Base-by-base conservation (phyloP, 1,284 basidiomycete genomes). In the Sparassis latifolia region DNA sequence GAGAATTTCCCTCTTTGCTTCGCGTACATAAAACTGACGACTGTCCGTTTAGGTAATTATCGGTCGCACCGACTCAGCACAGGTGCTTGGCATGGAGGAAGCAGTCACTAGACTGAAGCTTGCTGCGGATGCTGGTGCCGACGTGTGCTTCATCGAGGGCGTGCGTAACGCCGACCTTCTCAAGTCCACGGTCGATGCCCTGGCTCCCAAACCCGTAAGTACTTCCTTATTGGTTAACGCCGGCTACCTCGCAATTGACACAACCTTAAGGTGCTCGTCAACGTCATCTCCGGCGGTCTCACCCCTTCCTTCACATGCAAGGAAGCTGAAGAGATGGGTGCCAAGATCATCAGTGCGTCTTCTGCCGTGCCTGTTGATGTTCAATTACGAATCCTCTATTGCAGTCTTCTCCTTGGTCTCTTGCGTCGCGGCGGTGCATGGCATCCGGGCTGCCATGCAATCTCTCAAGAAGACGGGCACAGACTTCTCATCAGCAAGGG, bases 141-240 rank as follows among this genome's bases (percentile, higher is more conserved):
- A 91, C 60, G 86, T 89, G 28, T 89, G 85, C 65, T 92, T 92
- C 70, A 87, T 91, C 47, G 89, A 92, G 68, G 89, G 88, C 48
- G 86, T 89, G 41, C 79, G 79, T 65, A 84, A 78, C 7, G 75
- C 82, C 48, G 80, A 84, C 48, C 76, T 88, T 38, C 75, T 89
- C 31, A 71, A 76, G 56, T 69, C 70, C 2, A 86, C 86, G 2
- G 80, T 89, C 47, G 71, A 73, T 37, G 82, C 79, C 3, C 68
- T 91, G 33, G 77, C 80, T 5, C 86, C 86, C 4, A 86, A 84
- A 58, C 86, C 86, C 0, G 83, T 79, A 50, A 52, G 69, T 58
- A 10, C 52, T 10, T 33, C 2, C 42, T 45, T 38, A 38, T 28
- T 47, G n/a, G 27, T 27, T 5, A 4, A 5, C 4, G 10, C 3